Evolutionary conservation across 2,329 filamentous ascomycete species (phyloP), one percentile per base, ranked within the genome.

Genomic region (Blastomyces gilchristii): DNA sequence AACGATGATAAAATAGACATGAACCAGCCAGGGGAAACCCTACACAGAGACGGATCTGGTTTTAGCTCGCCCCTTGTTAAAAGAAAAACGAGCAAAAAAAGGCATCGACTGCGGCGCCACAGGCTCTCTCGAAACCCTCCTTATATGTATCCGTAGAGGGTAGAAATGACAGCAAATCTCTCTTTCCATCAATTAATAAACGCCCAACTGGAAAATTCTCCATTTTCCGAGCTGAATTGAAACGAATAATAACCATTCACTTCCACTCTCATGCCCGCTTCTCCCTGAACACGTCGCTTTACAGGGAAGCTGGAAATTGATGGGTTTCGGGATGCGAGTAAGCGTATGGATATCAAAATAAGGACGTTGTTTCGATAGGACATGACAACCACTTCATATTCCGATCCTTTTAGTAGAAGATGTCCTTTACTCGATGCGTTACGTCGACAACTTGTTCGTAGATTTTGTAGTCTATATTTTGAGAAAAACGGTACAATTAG

Each of bases 381-480:
- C 34, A 11, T 2, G 37, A 39, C 9, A 39, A 41, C n/a, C n/a
- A 22, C 16, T 11, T 16, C 37, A 58, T 41, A 41, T 16, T 22
- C 54, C 18, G 37, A 11, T 69, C 65, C 12, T 67, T 80, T 62
- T 84, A 83, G 71, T 89, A 91, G 73, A 97, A 97, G 60, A 97
- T 87, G 65, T 85, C 80, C 71, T 88, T 89, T 73, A 91, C 85
- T 59, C 86, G 83, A 76, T 97, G 92, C 43, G 91, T 94, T 45
- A 86, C 87, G 63, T 97, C 89, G 18, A 96, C 92, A 2, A 97
- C 88, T 0, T 87, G 85, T 63, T 90, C 86, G 65, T 86, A 88
- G 43, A 90, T 82, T 61, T 81, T 82, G 75, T 89, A 90, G 77
- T 97, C 91, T 93, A 67, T 9, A 59, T 49, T 56, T 12, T 4